phyloP scores from a whole-genome alignment of 2,329 filamentous ascomycete genomes.

The Madurella mycetomatis region DNA sequence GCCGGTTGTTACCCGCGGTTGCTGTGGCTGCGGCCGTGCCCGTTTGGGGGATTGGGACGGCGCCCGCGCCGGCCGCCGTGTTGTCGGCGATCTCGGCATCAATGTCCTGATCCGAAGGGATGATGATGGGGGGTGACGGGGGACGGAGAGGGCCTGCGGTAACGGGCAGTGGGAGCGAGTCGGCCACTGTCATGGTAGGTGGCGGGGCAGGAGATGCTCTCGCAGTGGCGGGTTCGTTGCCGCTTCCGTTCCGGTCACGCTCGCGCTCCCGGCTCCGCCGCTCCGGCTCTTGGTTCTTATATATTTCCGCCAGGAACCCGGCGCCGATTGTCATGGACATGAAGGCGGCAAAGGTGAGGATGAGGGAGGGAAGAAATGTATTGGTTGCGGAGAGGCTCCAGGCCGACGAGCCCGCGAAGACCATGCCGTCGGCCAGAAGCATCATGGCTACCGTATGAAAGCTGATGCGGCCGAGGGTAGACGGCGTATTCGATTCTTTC shows the following conservation, averaged over 20 bases:
- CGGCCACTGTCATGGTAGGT: slow-evolving; percentile 22
- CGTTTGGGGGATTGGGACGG: slow-evolving; percentile 32
- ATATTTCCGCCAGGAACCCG: slow-evolving; percentile 56
- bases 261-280: slow-evolving; percentile 41
- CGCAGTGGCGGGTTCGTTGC: slow-evolving; percentile 8
- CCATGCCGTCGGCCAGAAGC: slow-evolving; percentile 58
- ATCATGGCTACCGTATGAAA: slow-evolving; percentile 59
- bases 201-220: slow-evolving; percentile 16
- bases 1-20: slow-evolving; percentile 29
- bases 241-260: slow-evolving; percentile 25
- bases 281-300: slow-evolving; percentile 57
- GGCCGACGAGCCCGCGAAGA: slow-evolving; percentile 52
- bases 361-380: slow-evolving; percentile 53
- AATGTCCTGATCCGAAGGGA: slow-evolving; percentile 61
- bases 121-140: slow-evolving; percentile 47
- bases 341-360: slow-evolving; percentile 50
- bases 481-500: slow-evolving; percentile 62
- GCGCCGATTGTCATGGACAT: slow-evolving; percentile 55
- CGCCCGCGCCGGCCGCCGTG: slow-evolving; percentile 30
- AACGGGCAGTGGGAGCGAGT: slow-evolving; percentile 39
- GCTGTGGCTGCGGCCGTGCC: slow-evolving; percentile 28
- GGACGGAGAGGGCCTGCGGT: slow-evolving; percentile 31
- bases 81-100: slow-evolving; percentile 54
- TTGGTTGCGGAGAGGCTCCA: slow-evolving; percentile 54
- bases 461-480: slow-evolving; percentile 62